phyloP scores from a whole-genome alignment of 2,329 filamentous ascomycete genomes.

The Plenodomus lindquistii region DNA sequence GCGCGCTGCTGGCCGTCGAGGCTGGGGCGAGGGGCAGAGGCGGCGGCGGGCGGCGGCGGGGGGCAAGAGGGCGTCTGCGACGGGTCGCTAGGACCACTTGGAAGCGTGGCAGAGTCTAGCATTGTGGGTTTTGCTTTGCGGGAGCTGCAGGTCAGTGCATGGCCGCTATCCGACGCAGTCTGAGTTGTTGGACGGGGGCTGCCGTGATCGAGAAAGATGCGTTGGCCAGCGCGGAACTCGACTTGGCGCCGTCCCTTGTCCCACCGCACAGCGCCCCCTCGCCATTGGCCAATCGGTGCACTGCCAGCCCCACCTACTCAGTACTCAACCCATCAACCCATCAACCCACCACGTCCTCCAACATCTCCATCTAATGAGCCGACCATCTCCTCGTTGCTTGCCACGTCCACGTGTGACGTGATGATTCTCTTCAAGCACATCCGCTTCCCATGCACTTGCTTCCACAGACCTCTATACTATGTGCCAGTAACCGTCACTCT shows the following conservation, averaged over 20 bases:
- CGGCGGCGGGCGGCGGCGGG: constrained; percentile 19
- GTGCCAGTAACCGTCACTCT: background rate
- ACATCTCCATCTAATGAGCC: no score
- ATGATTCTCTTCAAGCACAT: background rate
- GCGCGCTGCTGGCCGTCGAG: constrained; percentile 23
- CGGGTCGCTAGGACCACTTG: constrained; percentile 28
- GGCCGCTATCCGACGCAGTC: constrained; percentile 36
- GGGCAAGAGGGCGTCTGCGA: constrained; percentile 25
- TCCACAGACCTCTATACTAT: no score
- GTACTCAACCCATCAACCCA: no score
- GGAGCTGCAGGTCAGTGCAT: constrained; percentile 46
- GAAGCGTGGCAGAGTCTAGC: constrained; percentile 30
- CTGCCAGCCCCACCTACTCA: constrained; percentile 9
- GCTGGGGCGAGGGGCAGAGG: constrained; percentile 20
- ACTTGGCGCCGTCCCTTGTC: constrained; percentile 28
- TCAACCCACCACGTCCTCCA: no score
- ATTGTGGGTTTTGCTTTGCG: constrained; percentile 39
- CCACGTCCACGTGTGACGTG: no score
- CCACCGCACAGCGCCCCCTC: constrained; percentile 17
- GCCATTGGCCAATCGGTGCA: constrained; percentile 29
- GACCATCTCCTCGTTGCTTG: no score
- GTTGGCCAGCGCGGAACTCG: constrained; percentile 30
- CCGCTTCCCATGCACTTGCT: no score
- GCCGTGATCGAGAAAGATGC: constrained; percentile 39
- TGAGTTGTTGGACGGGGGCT: constrained; percentile 40